Evolutionary conservation across 2,329 filamentous ascomycete genomes (phyloP).

Genomic region (Hysterium pulicare): DNA sequence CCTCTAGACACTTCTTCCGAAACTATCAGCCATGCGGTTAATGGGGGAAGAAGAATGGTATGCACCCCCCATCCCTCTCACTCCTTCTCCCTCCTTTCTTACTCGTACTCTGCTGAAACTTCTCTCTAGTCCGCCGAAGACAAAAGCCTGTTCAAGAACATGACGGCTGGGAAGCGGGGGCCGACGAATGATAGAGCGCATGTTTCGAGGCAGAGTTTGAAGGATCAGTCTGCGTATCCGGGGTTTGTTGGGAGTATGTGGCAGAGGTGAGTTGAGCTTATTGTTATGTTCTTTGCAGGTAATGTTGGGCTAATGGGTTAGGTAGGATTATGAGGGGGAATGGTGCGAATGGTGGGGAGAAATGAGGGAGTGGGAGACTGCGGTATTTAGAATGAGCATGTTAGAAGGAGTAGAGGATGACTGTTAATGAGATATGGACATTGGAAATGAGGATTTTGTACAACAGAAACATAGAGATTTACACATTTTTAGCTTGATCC

Average conservation of each 20-base stretch:
- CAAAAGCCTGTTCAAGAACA: background rate
- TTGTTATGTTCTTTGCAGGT: background rate
- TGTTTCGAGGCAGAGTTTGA: background rate
- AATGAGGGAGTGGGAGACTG: background rate
- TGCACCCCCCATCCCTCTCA: background rate
- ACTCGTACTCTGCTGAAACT: background rate
- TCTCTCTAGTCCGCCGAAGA: background rate
- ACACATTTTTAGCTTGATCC: background rate
- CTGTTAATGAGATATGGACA: background rate
- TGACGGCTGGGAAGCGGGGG: background rate
- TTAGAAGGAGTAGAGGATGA: too few relatives aligned
- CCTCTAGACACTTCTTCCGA: background rate
- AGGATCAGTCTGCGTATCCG: background rate
- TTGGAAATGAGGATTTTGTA: background rate
- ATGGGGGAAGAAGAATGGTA: background rate
- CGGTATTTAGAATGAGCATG: background rate
- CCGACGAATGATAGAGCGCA: background rate
- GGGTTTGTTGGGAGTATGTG: background rate
- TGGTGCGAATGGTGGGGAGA: background rate
- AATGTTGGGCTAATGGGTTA: background rate
- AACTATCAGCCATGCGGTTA: background rate
- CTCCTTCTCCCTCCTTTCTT: background rate
- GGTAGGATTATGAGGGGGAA: background rate
- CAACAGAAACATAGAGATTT: background rate
- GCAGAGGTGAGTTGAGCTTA: background rate